Evolutionary conservation across 768 basidiomycete species (phyloP), one percentile per base, ranked within the genome.

Genomic region (Candolleomyces aberdarensis): DNA sequence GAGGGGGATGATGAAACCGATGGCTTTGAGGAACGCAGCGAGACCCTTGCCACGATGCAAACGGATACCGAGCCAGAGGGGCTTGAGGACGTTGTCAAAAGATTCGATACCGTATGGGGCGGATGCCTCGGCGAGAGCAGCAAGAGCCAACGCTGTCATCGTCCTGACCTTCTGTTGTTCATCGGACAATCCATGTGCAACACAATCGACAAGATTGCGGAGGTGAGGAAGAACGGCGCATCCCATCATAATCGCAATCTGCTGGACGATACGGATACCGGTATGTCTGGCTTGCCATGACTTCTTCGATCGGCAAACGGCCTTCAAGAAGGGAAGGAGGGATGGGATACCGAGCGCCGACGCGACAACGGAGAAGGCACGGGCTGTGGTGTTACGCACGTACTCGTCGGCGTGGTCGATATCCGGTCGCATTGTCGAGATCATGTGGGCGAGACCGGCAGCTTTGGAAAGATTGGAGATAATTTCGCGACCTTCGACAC

Each of bases 171-270:
- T 97, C 73, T 96, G 94, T 75, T 97, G 95, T 67, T 97, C 95
- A 69, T 97, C 95, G 49, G 91, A 86, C 55, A 96, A 77, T 43
- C 94, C 95, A 70, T 93, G 91, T 1, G 96, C 94, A 55, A 99
- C 94, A 64, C 96, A 94, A 63, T 96, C 93, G 26, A 99, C 97
- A 48, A 99, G 81, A 69, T 98, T 98, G 53, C 96, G 90, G 44
- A 99, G 81, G 75, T 98, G 97, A 15, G 97, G 97, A 1, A 99
- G 84, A 22, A 98, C 94, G 17, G 96, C 96, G 67, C 97, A 98
- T 17, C 96, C 96, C 96, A 98, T 98, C 96, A 98, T 98, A 70
- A 98, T 96, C 19, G 97, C 96, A 55, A 99, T 98, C 74, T 98
- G 97, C 75, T 99, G 97, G 11, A 99, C 95, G 64, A 99, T 98